These are phyloP conservation scores for Aphanomyces stellatus DNA, from an alignment of 352 stramenopile genomes.

Conservation along the genomic window DNA sequence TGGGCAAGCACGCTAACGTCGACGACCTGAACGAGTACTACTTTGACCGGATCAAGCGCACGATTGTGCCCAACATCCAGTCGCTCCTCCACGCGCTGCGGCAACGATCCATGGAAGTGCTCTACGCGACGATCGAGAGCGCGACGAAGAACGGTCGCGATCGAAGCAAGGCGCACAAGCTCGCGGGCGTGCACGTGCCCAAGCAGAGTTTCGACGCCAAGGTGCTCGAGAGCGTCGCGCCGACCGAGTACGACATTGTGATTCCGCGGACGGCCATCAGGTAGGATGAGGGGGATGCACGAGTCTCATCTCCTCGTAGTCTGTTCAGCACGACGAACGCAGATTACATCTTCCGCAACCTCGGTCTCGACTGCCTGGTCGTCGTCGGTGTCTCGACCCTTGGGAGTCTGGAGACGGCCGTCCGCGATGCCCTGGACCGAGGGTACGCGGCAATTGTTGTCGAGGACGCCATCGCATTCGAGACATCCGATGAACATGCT, in stretches of 20 bases:
- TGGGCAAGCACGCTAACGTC: constrained; percentile 15
- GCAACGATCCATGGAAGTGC: constrained; percentile 57
- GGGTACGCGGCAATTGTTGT: constrained; percentile 83
- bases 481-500: constrained; percentile 13
- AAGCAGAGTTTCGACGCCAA: constrained; percentile 58
- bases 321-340: constrained; percentile 84
- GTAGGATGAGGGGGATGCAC: constrained; percentile 26
- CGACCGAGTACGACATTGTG: constrained; percentile 67
- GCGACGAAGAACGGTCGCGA: constrained; percentile 74
- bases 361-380: constrained; percentile 79
- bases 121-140: constrained; percentile 88
- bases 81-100: constrained; percentile 48
- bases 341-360: constrained; percentile 83
- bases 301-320: constrained; percentile 24
- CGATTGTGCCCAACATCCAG: constrained; percentile 48
- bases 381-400: constrained; percentile 77
- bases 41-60: constrained; percentile 42
- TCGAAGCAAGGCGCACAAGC: constrained; percentile 77
- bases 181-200: constrained; percentile 70
- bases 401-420: constrained; percentile 65
- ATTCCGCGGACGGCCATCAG: constrained; percentile 72
- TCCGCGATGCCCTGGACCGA: constrained; percentile 78
- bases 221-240: constrained; percentile 41
- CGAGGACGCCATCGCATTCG: constrained; percentile 50
- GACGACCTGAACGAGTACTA: constrained; percentile 22